A percentile compares a stretch with the other conserved stretches of the same genome.
Conservation (phyloP, 2,329 filamentous ascomycete species). For the Alternaria triticimaculans region DNA sequence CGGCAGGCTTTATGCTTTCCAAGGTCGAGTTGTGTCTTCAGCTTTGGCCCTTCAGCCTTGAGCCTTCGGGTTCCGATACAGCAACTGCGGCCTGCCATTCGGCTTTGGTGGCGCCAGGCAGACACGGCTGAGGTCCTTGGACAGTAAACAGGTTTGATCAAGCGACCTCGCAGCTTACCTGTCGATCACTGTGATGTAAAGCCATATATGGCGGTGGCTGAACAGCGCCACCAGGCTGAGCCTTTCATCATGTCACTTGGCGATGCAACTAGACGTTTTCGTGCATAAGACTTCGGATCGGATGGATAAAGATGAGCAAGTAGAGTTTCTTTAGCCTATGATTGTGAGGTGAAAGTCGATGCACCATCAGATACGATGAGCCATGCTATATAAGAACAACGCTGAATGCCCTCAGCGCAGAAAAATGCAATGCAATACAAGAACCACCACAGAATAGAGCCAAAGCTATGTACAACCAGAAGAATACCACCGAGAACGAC, state of each 20-base stretch:
- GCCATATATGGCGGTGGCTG: neutral
- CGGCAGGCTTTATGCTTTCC: neutral
- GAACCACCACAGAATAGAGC: neutral
- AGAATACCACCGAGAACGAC: neutral
- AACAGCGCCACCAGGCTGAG: neutral
- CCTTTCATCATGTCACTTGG: neutral
- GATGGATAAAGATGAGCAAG: neutral
- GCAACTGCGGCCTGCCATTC: neutral
- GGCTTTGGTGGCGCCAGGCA: neutral
- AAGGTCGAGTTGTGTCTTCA: neutral
- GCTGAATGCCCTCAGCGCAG: neutral
- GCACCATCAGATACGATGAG: neutral
- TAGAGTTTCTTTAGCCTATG: neutral
- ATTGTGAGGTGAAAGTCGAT: no score
- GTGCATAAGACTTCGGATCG: neutral
- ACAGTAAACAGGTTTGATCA: neutral
- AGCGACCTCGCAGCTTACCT: neutral
- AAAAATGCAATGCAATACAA: neutral
- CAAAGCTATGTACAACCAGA: neutral
- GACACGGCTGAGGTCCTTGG: neutral
- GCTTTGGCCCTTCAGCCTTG: neutral
- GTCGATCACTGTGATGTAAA: neutral
- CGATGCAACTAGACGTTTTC: neutral
- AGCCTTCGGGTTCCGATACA: neutral
- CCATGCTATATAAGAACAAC: neutral